Base-by-base conservation (phyloP, 345 rosid species). In the Arabidopsis suecica region DNA sequence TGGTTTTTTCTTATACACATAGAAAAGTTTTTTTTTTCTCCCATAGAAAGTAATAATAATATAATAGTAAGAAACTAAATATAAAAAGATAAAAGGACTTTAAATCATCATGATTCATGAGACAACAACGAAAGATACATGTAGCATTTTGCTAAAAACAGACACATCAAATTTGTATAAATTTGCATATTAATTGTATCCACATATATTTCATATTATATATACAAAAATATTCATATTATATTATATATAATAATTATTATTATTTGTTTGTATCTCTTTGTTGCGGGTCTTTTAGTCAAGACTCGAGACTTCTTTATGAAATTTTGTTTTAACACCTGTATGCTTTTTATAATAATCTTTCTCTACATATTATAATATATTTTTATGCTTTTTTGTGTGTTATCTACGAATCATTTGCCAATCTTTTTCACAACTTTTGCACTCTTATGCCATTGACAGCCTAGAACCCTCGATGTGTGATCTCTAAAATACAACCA, bases 41-140 rank as follows among this genome's bases (percentile, higher is more conserved):
- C 38, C 57, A 36, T 28, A 76, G 23, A 69, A 76, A 61, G 64
- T 69, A 36, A 63, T 4, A 28, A 38, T 23, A 42, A 61, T 53
- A 69, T 53, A 41, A 40, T n/a, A 34, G 8, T 18, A 64, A 62
- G 67, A 41, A 36, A 28, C 32, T 45, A 68, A 59, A 49, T 1
- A 48, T 48, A 49, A 49, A 49, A 41, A 22, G 6, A 36, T 37
- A 77, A 55, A 55, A 56, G 28, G 33, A 42, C 66, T 55, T 76
- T 28, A 36, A 45, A 77, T 48, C 11, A 69, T 55, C 16, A 69
- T 76, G 70, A 77, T 71, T 64, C 80, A 65, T 77, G 80, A 71
- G 68, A 71, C 73, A 71, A 40, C 76, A 49, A 65, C 76, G 73
- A 78, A 71, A 71, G 77, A 78, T 71, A 41, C 56, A 71, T 78